Base-by-base conservation (phyloP, 306 rosid species). In the Hippophae rhamnoides region DNA sequence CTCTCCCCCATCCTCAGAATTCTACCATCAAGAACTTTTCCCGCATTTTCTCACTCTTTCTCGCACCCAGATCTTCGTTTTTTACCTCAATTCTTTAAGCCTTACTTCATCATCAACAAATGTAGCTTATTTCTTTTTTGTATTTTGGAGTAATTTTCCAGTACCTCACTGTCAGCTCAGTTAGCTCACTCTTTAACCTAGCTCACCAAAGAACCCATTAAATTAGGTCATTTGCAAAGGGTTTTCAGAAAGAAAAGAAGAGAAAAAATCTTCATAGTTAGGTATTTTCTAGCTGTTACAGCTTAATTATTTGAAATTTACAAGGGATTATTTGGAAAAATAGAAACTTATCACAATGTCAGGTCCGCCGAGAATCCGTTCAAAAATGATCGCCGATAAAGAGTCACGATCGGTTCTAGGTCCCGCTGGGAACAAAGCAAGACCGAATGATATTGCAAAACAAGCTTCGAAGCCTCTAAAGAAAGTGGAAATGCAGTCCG, bases 291-390 rank as follows among this genome's bases (percentile, higher is more conserved):
- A 45, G 66, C 9, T 13, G 9, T 12, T 50, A 6, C 31, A 7
- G 23, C 66, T 41, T 13, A 31, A n/a, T 62, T 3, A 41, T 13
- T 10, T 3, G 66, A 40, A 18, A 31, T n/a, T 6, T 40, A 38
- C 55, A 57, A 54, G 57, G 43, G 65, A 47, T 57, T 73, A 64
- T 52, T 11, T 60, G 69, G 25, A 47, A 50, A 58, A 70, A 57
- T 13, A 47, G 14, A 45, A 31, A 38, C 40, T 68, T 79, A 41
- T 45, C 52, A 67, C 46, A 76, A 86, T 86, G 95, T 86, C 87
- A 77, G 87, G 89, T 53, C 95, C 89, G 64, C 95, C 95, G 38
- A 81, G 92, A 79, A 78, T 87, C 69, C 86, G 86, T 69, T 78
- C 92, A 59, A 73, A 76, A 86, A 84, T 84, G 58, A 68, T 78